phyloP scores from a whole-genome alignment of 176 grass and related monocot species.

The Cymbopogon citratus region DNA sequence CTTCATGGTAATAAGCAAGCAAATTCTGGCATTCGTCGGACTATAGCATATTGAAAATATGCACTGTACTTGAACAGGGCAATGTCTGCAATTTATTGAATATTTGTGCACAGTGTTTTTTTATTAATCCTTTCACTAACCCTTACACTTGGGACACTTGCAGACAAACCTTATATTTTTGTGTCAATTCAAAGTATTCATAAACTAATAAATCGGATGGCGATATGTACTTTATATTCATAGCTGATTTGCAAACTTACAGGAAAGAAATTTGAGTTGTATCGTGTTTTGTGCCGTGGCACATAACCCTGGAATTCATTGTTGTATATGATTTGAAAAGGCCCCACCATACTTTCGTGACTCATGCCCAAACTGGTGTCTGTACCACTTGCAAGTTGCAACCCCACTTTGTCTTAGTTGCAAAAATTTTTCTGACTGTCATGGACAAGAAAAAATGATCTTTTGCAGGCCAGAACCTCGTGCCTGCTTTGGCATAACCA shows the following conservation, averaged over 20 bases:
- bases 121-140: neutral
- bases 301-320: neutral
- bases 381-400: neutral
- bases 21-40: too few relatives aligned
- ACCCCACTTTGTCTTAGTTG: neutral
- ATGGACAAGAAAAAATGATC: neutral
- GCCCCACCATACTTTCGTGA: neutral
- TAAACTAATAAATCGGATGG: too few relatives aligned
- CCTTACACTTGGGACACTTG: too few relatives aligned
- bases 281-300: too few relatives aligned
- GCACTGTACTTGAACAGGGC: too few relatives aligned
- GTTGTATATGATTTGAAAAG: neutral
- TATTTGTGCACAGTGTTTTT: neutral
- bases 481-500: neutral
- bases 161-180: too few relatives aligned
- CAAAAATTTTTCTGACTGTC: neutral
- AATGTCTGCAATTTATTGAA: neutral
- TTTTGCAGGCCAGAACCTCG: neutral
- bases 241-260: too few relatives aligned
- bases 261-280: too few relatives aligned
- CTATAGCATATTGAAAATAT: too few relatives aligned
- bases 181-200: too few relatives aligned
- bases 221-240: too few relatives aligned
- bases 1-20: too few relatives aligned
- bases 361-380: neutral